Evolutionary conservation across 2,329 filamentous ascomycete species (phyloP).

Genomic region (Rhynchosporium agropyri): DNA sequence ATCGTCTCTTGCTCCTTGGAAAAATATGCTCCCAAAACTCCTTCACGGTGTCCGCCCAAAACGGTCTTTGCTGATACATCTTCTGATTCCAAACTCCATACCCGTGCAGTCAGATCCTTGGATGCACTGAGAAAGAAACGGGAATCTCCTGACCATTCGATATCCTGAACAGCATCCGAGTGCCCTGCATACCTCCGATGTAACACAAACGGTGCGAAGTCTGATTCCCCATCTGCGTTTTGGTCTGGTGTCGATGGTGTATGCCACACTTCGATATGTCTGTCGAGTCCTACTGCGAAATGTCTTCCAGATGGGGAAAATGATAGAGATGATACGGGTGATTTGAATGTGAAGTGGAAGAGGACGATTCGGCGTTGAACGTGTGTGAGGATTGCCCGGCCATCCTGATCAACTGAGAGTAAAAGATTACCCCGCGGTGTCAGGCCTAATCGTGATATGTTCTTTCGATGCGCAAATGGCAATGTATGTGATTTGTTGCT

Average conservation of each 20-base stretch:
- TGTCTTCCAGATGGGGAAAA: constrained; percentile 91
- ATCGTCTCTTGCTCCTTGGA: constrained; percentile 93
- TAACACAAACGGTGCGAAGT: constrained; percentile 92
- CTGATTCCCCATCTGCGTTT: constrained; percentile 76
- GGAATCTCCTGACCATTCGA: constrained; percentile 96
- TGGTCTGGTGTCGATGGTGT: constrained; percentile 88
- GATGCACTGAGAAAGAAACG: constrained; percentile 92
- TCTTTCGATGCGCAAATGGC: constrained; percentile 89
- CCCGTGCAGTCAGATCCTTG: constrained; percentile 87
- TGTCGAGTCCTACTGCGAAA: constrained; percentile 86
- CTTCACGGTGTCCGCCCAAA: constrained; percentile 86
- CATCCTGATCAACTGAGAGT: constrained; percentile 91
- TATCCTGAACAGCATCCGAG: constrained; percentile 81
- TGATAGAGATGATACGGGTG: constrained; percentile 77
- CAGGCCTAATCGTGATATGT: constrained; percentile 85
- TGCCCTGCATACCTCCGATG: constrained; percentile 87
- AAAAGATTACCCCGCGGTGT: constrained; percentile 90
- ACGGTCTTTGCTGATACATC: constrained; percentile 89
- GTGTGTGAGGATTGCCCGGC: constrained; percentile 90
- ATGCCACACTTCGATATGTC: constrained; percentile 93
- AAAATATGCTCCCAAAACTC: constrained; percentile 94
- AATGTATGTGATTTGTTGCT: constrained; percentile 88
- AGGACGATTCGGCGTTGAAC: constrained; percentile 82
- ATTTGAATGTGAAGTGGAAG: constrained; percentile 94
- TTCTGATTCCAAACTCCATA: constrained; percentile 91